A percentile compares a stretch with the other conserved stretches of the same genome.
Evolutionary conservation across 768 basidiomycete species (phyloP).

Genomic region (Tulasnella sp.): DNA sequence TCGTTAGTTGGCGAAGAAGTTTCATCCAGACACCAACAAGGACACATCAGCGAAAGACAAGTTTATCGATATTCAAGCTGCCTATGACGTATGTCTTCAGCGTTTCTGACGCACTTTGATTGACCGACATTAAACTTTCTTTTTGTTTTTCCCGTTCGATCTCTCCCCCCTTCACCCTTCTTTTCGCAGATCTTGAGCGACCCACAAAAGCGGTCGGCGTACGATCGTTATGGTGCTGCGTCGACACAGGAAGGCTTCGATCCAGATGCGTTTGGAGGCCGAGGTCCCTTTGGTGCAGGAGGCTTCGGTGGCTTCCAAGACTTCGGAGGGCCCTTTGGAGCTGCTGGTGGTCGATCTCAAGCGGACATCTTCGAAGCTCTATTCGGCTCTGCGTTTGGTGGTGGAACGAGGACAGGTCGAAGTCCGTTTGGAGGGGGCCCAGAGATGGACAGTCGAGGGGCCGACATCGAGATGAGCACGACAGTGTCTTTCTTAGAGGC

Average conservation of each 20-base stretch:
- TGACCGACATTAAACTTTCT: not conserved
- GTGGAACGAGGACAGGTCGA: constrained; percentile 35
- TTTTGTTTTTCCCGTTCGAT: not conserved
- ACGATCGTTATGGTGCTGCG: constrained; percentile 86
- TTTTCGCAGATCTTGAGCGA: constrained; percentile 75
- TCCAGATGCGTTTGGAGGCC: constrained; percentile 60
- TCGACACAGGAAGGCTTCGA: constrained; percentile 94
- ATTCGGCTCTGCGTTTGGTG: constrained; percentile 61
- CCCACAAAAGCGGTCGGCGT: constrained; percentile 83
- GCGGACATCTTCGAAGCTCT: constrained; percentile 79
- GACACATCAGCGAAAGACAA: constrained; percentile 84
- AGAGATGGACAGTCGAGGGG: constrained; percentile 42
- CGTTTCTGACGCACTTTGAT: not conserved
- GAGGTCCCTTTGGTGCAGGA: constrained; percentile 47
- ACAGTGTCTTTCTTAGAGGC: constrained; percentile 85
- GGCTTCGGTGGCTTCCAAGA: constrained; percentile 71
- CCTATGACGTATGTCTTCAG: constrained; percentile 73
- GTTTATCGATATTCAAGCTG: constrained; percentile 93
- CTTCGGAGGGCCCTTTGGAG: constrained; percentile 53
- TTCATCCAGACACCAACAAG: constrained; percentile 95
- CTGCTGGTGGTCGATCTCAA: constrained; percentile 37
- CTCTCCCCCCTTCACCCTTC: not conserved
- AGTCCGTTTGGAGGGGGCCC: constrained; percentile 36
- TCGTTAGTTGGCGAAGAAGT: constrained; percentile 87
- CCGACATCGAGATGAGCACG: constrained; percentile 72